Evolutionary conservation across 805 yeast species (phyloP), one percentile per base, ranked within the genome.

Genomic region (Saturnispora halmiae): DNA sequence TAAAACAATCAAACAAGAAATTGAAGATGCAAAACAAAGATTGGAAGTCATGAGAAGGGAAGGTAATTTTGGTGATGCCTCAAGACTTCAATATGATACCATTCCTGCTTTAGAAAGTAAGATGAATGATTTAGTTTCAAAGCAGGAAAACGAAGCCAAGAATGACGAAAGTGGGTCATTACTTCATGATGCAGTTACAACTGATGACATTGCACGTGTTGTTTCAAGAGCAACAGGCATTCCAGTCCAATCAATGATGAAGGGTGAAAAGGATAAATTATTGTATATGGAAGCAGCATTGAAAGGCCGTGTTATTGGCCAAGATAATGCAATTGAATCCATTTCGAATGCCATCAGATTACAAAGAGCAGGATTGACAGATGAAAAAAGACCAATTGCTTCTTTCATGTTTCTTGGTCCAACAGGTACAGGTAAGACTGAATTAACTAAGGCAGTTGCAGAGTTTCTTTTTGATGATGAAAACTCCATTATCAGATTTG

Each of bases 351-450:
- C 97, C 1, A 97, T 90, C 13, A 79, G 96, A 60, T 68, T 90
- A 44, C 98, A 92, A 59, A 75, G 98, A 55, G 98, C 98, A 0
- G 98, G 98, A 1, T 73, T 90, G 45, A 90, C 97, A 8, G 82
- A 84, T 59, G 95, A 87, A 48, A 83, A 83, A 61, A 74, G 96
- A 46, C 98, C 98, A 6, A 88, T 90, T 52, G 97, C 96, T 1
- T 82, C 95, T 41, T 92, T 92, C 61, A 81, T 90, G 82, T 92
- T 92, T 62, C 68, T 92, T 49, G 98, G 98, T 18, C 97, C 98
- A 40, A 92, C 98, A 0, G 98, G 98, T 65, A 90, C 97, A 0
- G 98, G 98, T 65, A 90, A 90, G 62, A 92, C 98, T 1, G 97
- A 92, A 60, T 70, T 92, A 39, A 88, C 96, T 6, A 90, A 92